phyloP scores from a whole-genome alignment of 2,329 filamentous ascomycete genomes.

The Zasmidium angulare region DNA sequence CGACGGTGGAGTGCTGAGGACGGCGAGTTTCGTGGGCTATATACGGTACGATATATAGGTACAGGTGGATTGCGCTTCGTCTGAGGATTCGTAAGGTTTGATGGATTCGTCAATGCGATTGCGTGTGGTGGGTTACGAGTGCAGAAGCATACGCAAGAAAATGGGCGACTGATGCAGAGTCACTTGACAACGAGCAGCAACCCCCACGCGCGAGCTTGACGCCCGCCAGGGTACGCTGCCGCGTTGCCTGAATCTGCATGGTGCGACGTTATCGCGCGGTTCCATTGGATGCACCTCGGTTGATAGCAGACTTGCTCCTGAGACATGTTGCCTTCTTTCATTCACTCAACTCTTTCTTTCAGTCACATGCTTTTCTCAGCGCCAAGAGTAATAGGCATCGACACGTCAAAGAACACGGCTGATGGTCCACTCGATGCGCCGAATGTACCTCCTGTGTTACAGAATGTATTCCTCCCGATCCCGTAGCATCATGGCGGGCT shows the following conservation, averaged over 20 bases:
- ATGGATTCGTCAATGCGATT: slow-evolving; percentile 14
- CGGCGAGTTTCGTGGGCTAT: slow-evolving; percentile 7
- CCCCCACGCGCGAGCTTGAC: slow-evolving; percentile 16
- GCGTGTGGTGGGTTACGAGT: slow-evolving; percentile 7
- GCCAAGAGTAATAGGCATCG: no score
- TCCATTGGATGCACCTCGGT: background rate
- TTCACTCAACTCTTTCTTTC: background rate
- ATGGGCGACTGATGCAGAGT: slow-evolving; percentile 8
- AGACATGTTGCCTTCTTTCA: background rate
- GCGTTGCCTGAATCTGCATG: slow-evolving; percentile 1
- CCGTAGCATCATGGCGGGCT: no score
- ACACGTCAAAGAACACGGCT: no score
- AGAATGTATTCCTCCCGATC: no score
- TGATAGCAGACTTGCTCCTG: background rate
- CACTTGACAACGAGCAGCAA: background rate
- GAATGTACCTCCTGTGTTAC: no score
- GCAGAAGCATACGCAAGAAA: slow-evolving; percentile 11
- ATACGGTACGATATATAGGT: slow-evolving; percentile 1
- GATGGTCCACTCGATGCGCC: no score
- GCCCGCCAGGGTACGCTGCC: slow-evolving; percentile 1
- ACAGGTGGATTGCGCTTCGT: background rate
- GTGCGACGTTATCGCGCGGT: background rate
- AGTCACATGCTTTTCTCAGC: background rate
- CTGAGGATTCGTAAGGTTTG: slow-evolving; percentile 2
- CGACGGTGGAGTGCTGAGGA: slow-evolving; percentile 4